Evolutionary conservation across 371 early-diverging fungal species (phyloP), one percentile per base, ranked within the genome.

Genomic region (Mortierella sp.): DNA sequence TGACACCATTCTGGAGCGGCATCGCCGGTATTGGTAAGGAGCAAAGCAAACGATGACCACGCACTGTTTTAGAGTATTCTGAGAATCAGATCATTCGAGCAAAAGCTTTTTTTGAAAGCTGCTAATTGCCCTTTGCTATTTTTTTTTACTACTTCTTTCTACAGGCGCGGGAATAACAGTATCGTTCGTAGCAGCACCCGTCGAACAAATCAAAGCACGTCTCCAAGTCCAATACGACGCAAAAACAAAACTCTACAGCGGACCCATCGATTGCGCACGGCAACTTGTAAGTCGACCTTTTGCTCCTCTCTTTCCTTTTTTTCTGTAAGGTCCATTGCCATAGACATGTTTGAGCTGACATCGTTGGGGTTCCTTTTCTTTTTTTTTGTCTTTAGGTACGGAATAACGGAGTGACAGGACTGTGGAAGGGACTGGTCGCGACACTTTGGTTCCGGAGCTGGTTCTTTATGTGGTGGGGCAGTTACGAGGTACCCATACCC

Each of bases 221-320:
- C 90, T 98, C 71, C 98, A 99, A 83, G 95, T 97, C 51, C 99
- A 99, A 83, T 99, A 99, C 82, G 93, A 95, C 78, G 89, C 92
- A 6, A 90, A 86, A 16, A 91, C 93, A 44, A 93, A 92, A 70
- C 78, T 91, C n/a, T 98, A 96, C 81, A 87, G 83, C 3, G 97
- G 98, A 0, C 98, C 98, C 0, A 90, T 97, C 54, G 96, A 98
- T 80, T 97, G 97, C 84, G 95, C 94, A 1, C 87, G 91, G 18
- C 91, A 97, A 78, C 81, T 97, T 77, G 94, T 94, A 87, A 73
- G 78, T 73, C 41, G 21, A 44, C 35, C n/a, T 14, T 44, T 60
- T 24, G 60, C 72, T 35, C 49, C 29, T 70, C 29, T 73, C 29
- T 75, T 48, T n/a, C 10, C 4, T 54, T 8, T 68, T 5, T 5